A percentile compares a stretch with the other conserved stretches of the same genome.
phyloP scores from a whole-genome alignment of 768 basidiomycete genomes.

The Serendipita sp. region DNA sequence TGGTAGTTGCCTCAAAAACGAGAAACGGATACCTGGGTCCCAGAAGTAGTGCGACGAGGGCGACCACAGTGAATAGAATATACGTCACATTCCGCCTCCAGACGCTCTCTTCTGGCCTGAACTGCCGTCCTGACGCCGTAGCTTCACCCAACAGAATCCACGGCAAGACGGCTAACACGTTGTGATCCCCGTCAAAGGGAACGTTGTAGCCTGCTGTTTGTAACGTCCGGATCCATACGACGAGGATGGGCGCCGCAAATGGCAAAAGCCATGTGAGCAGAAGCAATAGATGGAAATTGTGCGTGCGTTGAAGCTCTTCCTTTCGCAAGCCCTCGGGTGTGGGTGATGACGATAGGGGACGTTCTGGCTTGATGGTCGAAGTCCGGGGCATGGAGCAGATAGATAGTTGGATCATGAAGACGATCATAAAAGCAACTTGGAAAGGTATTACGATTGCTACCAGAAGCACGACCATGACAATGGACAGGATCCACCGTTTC shows the following conservation, averaged over 20 bases:
- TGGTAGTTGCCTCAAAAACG: not conserved
- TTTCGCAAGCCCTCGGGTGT: not conserved
- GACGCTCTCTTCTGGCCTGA: not conserved
- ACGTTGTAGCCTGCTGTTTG: slow-evolving; percentile 62
- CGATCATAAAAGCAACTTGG: slow-evolving; percentile 80
- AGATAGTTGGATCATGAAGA: slow-evolving; percentile 63
- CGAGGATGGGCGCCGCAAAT: slow-evolving; percentile 56
- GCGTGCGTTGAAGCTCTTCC: slow-evolving; percentile 3
- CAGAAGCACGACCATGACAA: slow-evolving; percentile 43
- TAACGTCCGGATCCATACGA: slow-evolving; percentile 81
- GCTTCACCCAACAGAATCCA: slow-evolving; percentile 16
- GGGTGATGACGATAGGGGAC: slow-evolving; percentile 8
- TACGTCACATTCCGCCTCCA: not conserved
- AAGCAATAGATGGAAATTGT: slow-evolving; percentile 37
- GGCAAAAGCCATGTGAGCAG: slow-evolving; percentile 75
- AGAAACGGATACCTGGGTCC: not conserved
- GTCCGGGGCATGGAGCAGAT: slow-evolving; percentile 23
- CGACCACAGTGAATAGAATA: not conserved
- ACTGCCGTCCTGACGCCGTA: not conserved
- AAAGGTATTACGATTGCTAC: slow-evolving; percentile 72
- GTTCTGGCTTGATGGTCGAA: slow-evolving; percentile 4
- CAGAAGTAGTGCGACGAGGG: not conserved
- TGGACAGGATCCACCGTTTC: slow-evolving; percentile 33
- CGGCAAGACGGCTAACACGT: slow-evolving; percentile 16
- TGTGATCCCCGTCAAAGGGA: slow-evolving; percentile 71